Evolutionary conservation across 1,284 basidiomycete species (phyloP).

Genomic region (Irpex sp.): DNA sequence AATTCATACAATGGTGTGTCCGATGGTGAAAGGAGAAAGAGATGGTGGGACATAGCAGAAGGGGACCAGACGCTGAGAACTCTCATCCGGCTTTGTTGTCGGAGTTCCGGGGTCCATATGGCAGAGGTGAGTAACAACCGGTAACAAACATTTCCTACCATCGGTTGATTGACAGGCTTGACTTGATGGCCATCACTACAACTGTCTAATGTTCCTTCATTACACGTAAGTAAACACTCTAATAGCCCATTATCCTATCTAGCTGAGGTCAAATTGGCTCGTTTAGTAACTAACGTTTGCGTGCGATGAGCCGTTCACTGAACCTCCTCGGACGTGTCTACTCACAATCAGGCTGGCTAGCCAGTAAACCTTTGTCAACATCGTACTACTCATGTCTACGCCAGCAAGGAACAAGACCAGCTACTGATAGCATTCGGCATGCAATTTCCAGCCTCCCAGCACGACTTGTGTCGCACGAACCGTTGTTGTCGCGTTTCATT

Average conservation of each 20-base stretch:
- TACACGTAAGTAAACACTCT: too few relatives aligned
- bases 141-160: conserved; percentile 20
- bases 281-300: too few relatives aligned
- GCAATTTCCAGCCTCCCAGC: not conserved
- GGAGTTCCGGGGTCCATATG: conserved; percentile 3
- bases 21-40: conserved; percentile 78
- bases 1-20: conserved; percentile 80
- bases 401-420: not conserved
- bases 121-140: too few relatives aligned
- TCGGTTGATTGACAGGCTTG: not conserved
- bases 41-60: conserved; percentile 71
- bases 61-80: not conserved
- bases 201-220: too few relatives aligned
- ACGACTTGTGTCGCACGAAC: not conserved
- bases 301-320: too few relatives aligned
- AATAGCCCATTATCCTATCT: too few relatives aligned
- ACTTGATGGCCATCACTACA: too few relatives aligned
- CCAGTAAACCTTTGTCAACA: too few relatives aligned
- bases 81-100: conserved; percentile 1
- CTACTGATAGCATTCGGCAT: not conserved
- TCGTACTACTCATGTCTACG: too few relatives aligned
- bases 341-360: too few relatives aligned
- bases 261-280: too few relatives aligned
- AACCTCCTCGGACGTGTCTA: too few relatives aligned
- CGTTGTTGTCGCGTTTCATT: not conserved